Percentiles rank a stretch among this genome's conserved stretches.
Conservation (phyloP, 2,329 filamentous ascomycete genomes). For the Cordyceps cateniannulata region DNA sequence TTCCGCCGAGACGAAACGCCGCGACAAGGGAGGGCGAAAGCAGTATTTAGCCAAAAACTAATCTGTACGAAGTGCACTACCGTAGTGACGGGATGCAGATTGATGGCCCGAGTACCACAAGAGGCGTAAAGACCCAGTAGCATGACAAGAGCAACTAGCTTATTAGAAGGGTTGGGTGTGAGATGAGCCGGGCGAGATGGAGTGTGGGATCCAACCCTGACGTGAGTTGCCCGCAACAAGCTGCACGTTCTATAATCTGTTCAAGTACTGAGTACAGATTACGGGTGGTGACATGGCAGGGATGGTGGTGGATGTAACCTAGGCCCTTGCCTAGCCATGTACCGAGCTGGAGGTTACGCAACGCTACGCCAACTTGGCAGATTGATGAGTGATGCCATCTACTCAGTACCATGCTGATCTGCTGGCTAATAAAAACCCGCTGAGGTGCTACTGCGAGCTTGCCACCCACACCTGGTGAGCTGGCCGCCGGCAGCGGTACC, state of each 20-base stretch:
- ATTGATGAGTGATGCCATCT: conserved; percentile 6
- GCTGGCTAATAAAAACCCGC: neutral
- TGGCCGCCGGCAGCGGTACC: conserved; percentile 8
- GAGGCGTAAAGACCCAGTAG: conserved; percentile 3
- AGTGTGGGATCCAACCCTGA: neutral
- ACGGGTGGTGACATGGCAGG: conserved; percentile 1
- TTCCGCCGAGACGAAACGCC: conserved; percentile 7
- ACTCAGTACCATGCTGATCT: neutral
- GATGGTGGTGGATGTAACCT: conserved; percentile 3
- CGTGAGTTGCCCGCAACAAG: too few species aligned
- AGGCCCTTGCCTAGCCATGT: neutral
- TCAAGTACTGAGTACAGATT: too few species aligned
- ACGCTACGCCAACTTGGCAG: neutral
- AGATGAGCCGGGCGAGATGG: conserved; percentile 3
- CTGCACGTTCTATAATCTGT: too few species aligned
- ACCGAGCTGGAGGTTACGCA: neutral
- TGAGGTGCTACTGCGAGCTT: conserved; percentile 4
- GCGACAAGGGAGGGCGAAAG: conserved; percentile 1
- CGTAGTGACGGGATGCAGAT: neutral
- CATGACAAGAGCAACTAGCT: neutral
- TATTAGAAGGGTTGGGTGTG: conserved; percentile 1
- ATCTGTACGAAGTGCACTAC: too few species aligned
- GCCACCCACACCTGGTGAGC: conserved; percentile 11
- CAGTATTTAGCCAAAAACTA: neutral
- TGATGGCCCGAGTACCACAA: conserved; percentile 6